Conservation (phyloP, 768 basidiomycete species). For the Phanerochaete carnosa region DNA sequence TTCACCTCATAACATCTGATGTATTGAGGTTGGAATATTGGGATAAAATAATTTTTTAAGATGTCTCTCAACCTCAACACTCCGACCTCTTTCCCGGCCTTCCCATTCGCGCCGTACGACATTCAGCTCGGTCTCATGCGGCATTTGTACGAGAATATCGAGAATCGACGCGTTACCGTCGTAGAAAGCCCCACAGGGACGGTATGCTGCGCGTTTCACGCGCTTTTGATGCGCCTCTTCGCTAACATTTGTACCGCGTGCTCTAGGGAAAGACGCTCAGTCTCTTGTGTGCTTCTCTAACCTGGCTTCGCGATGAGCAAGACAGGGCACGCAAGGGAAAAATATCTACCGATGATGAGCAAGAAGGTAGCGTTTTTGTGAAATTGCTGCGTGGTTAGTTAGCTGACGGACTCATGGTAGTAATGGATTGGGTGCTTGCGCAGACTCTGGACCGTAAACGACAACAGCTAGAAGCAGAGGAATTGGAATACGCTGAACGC, state of each 20-base stretch:
- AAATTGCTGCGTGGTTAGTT: not conserved
- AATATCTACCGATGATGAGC: conserved; percentile 34
- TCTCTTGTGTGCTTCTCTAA: conserved; percentile 70
- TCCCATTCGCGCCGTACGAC: conserved; percentile 60
- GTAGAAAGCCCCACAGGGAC: conserved; percentile 91
- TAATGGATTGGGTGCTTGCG: conserved; percentile 64
- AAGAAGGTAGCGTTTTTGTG: conserved; percentile 24
- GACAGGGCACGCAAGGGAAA: conserved; percentile 67
- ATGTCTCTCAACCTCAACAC: conserved; percentile 44
- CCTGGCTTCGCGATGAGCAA: conserved; percentile 72
- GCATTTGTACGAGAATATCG: conserved; percentile 79
- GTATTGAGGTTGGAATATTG: no score
- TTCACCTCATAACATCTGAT: no score
- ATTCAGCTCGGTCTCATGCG: conserved; percentile 89
- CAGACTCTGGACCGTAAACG: conserved; percentile 66
- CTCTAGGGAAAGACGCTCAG: conserved; percentile 87
- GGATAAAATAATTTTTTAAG: no score
- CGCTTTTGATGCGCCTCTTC: not conserved
- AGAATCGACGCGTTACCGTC: conserved; percentile 71
- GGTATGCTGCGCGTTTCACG: conserved; percentile 36
- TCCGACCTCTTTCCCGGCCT: conserved; percentile 67
- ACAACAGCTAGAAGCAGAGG: conserved; percentile 65
- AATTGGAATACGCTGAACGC: conserved; percentile 59
- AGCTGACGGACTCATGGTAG: not conserved
- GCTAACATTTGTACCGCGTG: not conserved